phyloP scores from a whole-genome alignment of 805 yeast species.

The Candida cerambycidarum region DNA sequence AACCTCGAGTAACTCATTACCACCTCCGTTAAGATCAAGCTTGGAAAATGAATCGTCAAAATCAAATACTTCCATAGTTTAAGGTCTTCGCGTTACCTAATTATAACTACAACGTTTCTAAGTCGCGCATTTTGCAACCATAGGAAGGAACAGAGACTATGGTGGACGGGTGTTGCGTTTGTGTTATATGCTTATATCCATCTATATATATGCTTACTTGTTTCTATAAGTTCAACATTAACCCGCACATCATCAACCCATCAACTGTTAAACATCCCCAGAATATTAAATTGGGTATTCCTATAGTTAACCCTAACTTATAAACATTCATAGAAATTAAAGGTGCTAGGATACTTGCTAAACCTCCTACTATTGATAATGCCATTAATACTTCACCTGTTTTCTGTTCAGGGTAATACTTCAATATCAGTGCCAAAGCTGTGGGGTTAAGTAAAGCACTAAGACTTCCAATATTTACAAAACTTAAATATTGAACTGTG shows the following conservation, averaged over 20 bases:
- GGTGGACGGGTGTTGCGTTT: too few relatives aligned
- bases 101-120: too few relatives aligned
- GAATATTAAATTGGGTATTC: slow-evolving; percentile 25
- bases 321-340: slow-evolving; percentile 47
- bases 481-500: slow-evolving; percentile 22
- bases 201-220: too few relatives aligned
- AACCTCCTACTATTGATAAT: slow-evolving; percentile 12
- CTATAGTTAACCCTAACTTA: slow-evolving; percentile 19
- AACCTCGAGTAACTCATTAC: slow-evolving; percentile 1
- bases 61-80: slow-evolving; percentile 5
- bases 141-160: too few relatives aligned
- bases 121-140: background rate
- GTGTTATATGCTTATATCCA: too few relatives aligned
- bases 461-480: slow-evolving; percentile 39
- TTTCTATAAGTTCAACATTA: background rate
- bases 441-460: slow-evolving; percentile 54
- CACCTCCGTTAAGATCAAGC: background rate
- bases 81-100: too few relatives aligned
- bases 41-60: slow-evolving; percentile 2
- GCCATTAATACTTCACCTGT: slow-evolving; percentile 14
- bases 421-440: slow-evolving; percentile 52
- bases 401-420: slow-evolving; percentile 53
- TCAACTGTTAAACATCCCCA: background rate
- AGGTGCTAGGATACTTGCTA: slow-evolving; percentile 43
- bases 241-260: background rate